Percentiles rank a stretch among this genome's conserved stretches.
phyloP scores from a whole-genome alignment of 257 asterid genomes.

The Capsicum pubescens region DNA sequence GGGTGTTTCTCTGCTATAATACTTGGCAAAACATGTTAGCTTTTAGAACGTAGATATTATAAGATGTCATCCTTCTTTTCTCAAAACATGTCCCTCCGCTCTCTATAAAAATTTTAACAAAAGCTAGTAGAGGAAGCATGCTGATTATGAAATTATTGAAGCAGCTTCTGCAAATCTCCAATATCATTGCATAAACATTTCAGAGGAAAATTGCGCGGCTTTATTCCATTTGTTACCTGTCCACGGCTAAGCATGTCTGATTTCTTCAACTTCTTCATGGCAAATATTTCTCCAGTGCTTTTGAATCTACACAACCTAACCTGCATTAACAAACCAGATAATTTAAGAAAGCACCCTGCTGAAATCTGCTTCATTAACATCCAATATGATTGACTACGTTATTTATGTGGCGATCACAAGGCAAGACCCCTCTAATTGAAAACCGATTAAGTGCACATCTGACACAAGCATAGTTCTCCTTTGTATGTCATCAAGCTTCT shows the following conservation, averaged over 20 bases:
- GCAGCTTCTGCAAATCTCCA: not conserved
- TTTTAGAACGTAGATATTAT: not conserved
- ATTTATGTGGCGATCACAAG: not conserved
- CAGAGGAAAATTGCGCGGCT: not conserved
- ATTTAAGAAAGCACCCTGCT: constrained; percentile 17
- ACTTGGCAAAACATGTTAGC: not conserved
- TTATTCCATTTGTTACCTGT: constrained; percentile 61
- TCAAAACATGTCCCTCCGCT: not conserved
- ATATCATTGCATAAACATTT: not conserved
- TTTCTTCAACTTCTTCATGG: constrained; percentile 95
- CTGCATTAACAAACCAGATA: constrained; percentile 55
- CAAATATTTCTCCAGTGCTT: constrained; percentile 84
- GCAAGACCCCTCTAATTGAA: constrained; percentile 4
- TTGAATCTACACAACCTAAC: constrained; percentile 89
- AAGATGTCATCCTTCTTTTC: not conserved
- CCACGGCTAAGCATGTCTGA: constrained; percentile 99
- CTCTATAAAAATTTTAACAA: not conserved
- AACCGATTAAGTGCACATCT: not conserved
- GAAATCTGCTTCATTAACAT: not conserved
- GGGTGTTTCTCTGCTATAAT: not conserved
- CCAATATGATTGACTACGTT: not conserved
- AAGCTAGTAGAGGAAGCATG: not conserved
- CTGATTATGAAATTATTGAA: not conserved
- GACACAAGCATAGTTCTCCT: constrained; percentile 15
- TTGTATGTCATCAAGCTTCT: not conserved